These are phyloP conservation scores for Emydomyces testavorans DNA, from an alignment of 2,329 filamentous ascomycete genomes.

Conservation along the genomic window DNA sequence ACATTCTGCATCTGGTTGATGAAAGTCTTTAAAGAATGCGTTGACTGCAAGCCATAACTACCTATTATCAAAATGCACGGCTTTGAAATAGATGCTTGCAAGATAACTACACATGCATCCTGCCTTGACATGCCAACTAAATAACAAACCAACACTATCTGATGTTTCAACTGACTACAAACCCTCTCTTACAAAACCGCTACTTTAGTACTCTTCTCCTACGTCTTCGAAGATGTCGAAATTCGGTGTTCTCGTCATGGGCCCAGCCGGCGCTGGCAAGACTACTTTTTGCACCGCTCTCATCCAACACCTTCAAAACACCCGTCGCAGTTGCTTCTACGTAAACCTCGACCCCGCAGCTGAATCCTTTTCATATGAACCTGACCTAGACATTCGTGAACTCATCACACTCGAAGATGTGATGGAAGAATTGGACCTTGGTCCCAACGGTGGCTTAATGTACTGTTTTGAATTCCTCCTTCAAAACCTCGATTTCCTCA, in stretches of 20 bases:
- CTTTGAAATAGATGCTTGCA: neutral
- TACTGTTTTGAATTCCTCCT: slow-evolving; percentile 96
- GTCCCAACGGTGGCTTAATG: slow-evolving; percentile 84
- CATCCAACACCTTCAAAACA: slow-evolving; percentile 83
- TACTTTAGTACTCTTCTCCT: too few relatives aligned
- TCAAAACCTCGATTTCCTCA: slow-evolving; percentile 86
- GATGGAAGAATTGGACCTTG: slow-evolving; percentile 86
- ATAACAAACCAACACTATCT: too few relatives aligned
- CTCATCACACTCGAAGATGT: slow-evolving; percentile 88
- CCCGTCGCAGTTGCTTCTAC: slow-evolving; percentile 90
- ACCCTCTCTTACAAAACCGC: too few relatives aligned
- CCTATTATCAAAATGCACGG: neutral
- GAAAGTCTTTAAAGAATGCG: too few relatives aligned
- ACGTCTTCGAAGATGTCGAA: slow-evolving; percentile 57
- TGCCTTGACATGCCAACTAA: too few relatives aligned
- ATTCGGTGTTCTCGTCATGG: slow-evolving; percentile 90
- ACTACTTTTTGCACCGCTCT: slow-evolving; percentile 91
- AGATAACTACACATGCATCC: too few relatives aligned
- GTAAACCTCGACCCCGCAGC: slow-evolving; percentile 97
- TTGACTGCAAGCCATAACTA: too few relatives aligned
- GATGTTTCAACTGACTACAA: too few relatives aligned
- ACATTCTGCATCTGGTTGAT: neutral
- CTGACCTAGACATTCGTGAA: slow-evolving; percentile 90
- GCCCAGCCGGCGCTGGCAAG: slow-evolving; percentile 90
- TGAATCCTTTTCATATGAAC: slow-evolving; percentile 80